Evolutionary conservation across 495 filamentous ascomycete genomes (phyloP).

Genomic region (Aspergillus coremiiformis): DNA sequence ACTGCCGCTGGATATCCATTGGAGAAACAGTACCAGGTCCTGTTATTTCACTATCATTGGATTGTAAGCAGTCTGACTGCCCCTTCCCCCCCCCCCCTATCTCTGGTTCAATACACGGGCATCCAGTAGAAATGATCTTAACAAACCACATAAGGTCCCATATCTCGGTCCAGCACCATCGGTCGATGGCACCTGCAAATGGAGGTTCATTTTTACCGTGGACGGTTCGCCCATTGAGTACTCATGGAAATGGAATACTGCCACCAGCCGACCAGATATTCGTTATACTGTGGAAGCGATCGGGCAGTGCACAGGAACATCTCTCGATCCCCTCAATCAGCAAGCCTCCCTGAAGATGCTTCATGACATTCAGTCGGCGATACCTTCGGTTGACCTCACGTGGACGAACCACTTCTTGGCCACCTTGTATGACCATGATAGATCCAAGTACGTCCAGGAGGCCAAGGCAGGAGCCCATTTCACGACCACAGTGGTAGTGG

Average conservation of each 20-base stretch:
- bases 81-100: too few relatives aligned
- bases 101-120: too few relatives aligned
- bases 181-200: slow-evolving; percentile 8
- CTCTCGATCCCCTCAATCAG: slow-evolving; percentile 22
- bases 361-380: background rate
- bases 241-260: slow-evolving; percentile 24
- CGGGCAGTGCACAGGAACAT: slow-evolving; percentile 9
- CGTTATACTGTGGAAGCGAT: slow-evolving; percentile 19
- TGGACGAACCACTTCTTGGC: slow-evolving; percentile 23
- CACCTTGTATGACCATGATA: background rate
- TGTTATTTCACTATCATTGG: slow-evolving; percentile 14
- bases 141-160: background rate
- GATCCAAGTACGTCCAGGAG: background rate
- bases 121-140: background rate
- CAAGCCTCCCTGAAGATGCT: slow-evolving; percentile 7
- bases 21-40: slow-evolving; percentile 10
- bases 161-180: slow-evolving; percentile 7
- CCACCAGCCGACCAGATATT: slow-evolving; percentile 14
- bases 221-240: slow-evolving; percentile 19
- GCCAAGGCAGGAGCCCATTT: background rate
- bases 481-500: background rate
- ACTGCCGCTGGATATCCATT: slow-evolving; percentile 10
- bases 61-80: background rate
- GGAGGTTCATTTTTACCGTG: slow-evolving; percentile 11
- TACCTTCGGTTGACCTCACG: slow-evolving; percentile 10